Base-by-base conservation (phyloP, 23 red algal species). In the Cyanidioschyzon merolae region DNA sequence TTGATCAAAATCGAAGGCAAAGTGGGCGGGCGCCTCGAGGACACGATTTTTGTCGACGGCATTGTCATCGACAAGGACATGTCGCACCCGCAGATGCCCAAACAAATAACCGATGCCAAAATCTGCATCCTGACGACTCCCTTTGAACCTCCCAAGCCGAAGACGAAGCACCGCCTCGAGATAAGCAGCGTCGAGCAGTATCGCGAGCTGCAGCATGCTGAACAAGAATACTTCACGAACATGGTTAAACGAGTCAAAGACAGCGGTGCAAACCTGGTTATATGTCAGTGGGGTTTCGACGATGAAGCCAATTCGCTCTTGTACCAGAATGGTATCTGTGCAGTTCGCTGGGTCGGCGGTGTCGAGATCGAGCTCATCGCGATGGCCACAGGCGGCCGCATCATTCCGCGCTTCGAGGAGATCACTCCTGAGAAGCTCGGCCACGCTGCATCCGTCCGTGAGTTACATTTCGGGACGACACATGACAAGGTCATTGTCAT, bases 271-370 rank as follows among this genome's bases (percentile, higher is more conserved):
- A 98, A 91, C 76, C 81, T 98, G 39, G 94, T 91, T 24, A 82
- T 98, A 26, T 98, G 94, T 83, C 94, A 98, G 41, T 98, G 94
- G 94, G 94, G 94, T 41, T 98, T 98, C 75, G 94, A 98, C 74
- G 94, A 98, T 76, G 94, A 98, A 83, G 94, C 94, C 75, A 98
- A 98, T 80, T 85, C 90, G 67, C 75, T 98, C 30, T 76, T 98
- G 0, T 89, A 85, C 80, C 89, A 91, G 58, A 79, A 89, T 40
- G 68, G 85, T 21, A 85, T 98, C 24, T 85, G 86, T 24, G 88
- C 94, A 2, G 87, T 98, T 21, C 88, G 94, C 37, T 98, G 94
- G 94, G 94, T 98, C 24, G 94, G 94, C 24, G 94, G 94, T 36
- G 86, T 87, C 16, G 94, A 98, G 79, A 89, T 98, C 80, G 94